Evolutionary conservation across 176 grass and related monocot genomes (phyloP).

Genomic region (Ampelocalamus luodianensis): DNA sequence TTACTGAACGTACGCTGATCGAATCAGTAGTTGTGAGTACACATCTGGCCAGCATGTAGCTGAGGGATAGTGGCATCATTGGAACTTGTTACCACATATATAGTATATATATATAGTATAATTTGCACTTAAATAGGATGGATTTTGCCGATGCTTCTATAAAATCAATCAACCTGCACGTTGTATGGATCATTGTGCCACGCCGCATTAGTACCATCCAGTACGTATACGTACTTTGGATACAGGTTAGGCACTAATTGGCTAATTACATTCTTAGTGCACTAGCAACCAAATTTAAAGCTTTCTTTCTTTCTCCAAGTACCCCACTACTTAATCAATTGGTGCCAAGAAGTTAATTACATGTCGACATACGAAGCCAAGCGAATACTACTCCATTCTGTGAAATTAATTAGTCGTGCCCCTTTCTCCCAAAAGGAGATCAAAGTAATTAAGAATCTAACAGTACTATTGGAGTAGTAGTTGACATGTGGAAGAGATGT

Average conservation of each 20-base stretch:
- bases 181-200: background rate
- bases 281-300: background rate
- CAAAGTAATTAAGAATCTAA: background rate
- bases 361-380: background rate
- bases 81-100: background rate
- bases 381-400: background rate
- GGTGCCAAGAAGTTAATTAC: background rate
- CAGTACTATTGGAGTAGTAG: background rate
- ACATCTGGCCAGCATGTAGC: background rate
- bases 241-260: too few species aligned
- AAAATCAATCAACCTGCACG: background rate
- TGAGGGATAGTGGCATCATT: background rate
- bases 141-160: background rate
- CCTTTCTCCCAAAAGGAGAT: background rate
- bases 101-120: background rate
- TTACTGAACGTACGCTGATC: background rate
- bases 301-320: background rate
- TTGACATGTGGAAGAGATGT: conserved; percentile 22
- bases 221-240: background rate
- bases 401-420: background rate
- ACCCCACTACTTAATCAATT: background rate
- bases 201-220: background rate
- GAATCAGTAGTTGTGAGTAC: background rate
- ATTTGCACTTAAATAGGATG: background rate
- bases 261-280: background rate